A percentile compares a stretch with the other conserved stretches of the same genome.
These are phyloP conservation scores for Botrytis fragariae DNA, from an alignment of 2,329 filamentous ascomycete species.

Conservation along the genomic window DNA sequence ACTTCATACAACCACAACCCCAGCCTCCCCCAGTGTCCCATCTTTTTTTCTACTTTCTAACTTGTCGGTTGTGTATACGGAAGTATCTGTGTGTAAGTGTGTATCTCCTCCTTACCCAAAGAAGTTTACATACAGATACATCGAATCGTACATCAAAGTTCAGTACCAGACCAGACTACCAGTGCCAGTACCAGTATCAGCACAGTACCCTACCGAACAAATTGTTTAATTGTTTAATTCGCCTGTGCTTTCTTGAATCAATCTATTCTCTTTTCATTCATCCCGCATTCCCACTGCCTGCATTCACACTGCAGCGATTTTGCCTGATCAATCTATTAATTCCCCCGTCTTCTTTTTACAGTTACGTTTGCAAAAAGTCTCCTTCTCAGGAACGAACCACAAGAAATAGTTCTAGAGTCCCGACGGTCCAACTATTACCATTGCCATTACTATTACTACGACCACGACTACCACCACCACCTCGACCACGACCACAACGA, in stretches of 20 bases:
- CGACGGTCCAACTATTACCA: background rate
- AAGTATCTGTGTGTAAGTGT: background rate
- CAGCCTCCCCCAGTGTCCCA: constrained; percentile 12
- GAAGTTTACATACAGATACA: background rate
- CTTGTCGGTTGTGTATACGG: constrained; percentile 16
- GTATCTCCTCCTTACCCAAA: background rate
- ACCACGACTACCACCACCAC: too few relatives aligned
- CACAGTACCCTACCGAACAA: background rate
- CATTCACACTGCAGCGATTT: constrained; percentile 34
- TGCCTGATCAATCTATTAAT: constrained; percentile 39
- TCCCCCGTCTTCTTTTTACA: constrained; percentile 32
- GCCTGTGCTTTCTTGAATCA: constrained; percentile 33
- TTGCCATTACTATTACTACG: background rate
- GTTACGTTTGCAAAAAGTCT: constrained; percentile 21
- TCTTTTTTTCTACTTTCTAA: background rate
- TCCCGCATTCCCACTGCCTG: constrained; percentile 34
- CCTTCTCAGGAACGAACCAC: constrained; percentile 25
- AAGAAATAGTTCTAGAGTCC: background rate
- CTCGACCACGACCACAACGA: background rate
- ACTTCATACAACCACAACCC: constrained; percentile 13
- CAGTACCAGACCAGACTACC: background rate
- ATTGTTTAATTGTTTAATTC: constrained; percentile 21
- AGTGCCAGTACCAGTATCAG: constrained; percentile 21
- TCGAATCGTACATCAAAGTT: background rate
- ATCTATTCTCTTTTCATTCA: constrained; percentile 38